Evolutionary conservation across 208 protist species (phyloP).

Genomic region (Herpetomonas tarakana): DNA sequence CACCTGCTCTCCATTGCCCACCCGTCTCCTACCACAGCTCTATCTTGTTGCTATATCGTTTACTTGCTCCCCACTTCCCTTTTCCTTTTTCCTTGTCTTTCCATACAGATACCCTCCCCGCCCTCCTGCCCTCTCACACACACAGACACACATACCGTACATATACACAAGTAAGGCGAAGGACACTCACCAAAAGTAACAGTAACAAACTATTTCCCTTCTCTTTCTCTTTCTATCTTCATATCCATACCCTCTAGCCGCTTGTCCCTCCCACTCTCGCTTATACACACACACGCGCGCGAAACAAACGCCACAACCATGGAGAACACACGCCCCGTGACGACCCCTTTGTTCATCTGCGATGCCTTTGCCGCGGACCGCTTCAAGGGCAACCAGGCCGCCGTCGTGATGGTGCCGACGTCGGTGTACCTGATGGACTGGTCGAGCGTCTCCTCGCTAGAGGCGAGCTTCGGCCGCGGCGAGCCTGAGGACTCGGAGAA

Average conservation of each 20-base stretch:
- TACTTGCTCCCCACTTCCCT: slow-evolving; percentile 6
- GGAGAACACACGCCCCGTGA: slow-evolving; percentile 14
- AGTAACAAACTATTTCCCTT: no score
- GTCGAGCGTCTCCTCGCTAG: slow-evolving; percentile 38
- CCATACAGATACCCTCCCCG: neutral
- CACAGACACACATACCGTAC: no score
- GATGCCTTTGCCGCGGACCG: slow-evolving; percentile 57
- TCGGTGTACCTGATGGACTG: slow-evolving; percentile 57
- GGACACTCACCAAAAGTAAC: no score
- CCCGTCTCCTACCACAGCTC: neutral
- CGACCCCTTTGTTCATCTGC: slow-evolving; percentile 52
- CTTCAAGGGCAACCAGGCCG: slow-evolving; percentile 69
- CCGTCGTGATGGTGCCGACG: slow-evolving; percentile 49
- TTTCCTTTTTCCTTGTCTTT: slow-evolving; percentile 9
- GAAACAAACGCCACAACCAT: no score
- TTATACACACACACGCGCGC: no score
- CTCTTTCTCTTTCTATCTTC: no score
- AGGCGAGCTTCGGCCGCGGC: slow-evolving; percentile 51
- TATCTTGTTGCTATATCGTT: slow-evolving; percentile 10
- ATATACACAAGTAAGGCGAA: no score
- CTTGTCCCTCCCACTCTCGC: no score
- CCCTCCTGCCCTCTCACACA: neutral
- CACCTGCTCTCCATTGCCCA: no score
- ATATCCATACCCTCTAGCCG: no score
- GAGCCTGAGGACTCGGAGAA: slow-evolving; percentile 31